Percentiles rank a stretch among this genome's conserved stretches.
Evolutionary conservation across 139 green algal genomes (phyloP).

Genomic region (Pseudopediastrum boryanum): DNA sequence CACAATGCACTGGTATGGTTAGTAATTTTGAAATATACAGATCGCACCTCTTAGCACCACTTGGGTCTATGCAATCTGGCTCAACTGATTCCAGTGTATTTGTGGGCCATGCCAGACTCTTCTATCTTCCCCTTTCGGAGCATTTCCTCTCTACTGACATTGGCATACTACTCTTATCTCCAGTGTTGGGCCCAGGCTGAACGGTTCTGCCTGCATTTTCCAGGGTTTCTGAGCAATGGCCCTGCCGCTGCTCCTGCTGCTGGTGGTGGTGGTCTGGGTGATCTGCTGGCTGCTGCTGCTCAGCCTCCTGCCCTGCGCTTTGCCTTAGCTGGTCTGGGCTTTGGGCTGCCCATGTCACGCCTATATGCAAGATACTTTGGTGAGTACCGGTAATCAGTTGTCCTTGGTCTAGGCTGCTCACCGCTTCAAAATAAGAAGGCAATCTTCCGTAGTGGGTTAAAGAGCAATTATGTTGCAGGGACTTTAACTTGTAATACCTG

Average conservation of each 20-base stretch:
- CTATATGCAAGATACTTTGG: slow-evolving; percentile 91
- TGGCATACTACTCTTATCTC: neutral
- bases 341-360: slow-evolving; percentile 86
- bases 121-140: no score
- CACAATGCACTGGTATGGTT: no score
- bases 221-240: neutral
- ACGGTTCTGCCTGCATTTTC: neutral
- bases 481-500: neutral
- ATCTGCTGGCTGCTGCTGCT: neutral
- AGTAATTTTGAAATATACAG: no score
- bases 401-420: slow-evolving; percentile 9
- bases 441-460: neutral
- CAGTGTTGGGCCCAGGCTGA: neutral
- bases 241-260: neutral
- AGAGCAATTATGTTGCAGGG: neutral
- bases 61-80: no score
- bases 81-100: no score
- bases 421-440: neutral
- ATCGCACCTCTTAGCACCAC: no score
- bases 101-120: no score
- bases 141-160: neutral
- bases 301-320: slow-evolving; percentile 32
- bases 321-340: slow-evolving; percentile 83
- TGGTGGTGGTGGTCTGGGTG: slow-evolving; percentile 4
- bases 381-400: slow-evolving; percentile 11